phyloP scores from a whole-genome alignment of 177 flowering plant genomes.

The Vitis hybrid region DNA sequence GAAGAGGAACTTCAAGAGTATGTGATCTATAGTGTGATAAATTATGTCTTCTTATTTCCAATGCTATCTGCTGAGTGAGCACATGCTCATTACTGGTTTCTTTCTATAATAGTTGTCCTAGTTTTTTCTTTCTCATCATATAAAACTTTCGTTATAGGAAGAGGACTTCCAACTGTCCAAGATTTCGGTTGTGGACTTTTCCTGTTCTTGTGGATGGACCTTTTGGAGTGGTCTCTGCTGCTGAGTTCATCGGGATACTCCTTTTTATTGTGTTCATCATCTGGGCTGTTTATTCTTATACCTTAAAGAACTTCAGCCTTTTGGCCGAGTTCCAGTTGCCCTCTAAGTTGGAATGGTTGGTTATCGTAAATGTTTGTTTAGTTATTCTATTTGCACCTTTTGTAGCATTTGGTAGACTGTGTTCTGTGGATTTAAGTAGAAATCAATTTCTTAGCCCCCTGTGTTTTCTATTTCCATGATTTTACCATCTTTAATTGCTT shows the following conservation, averaged over 20 bases:
- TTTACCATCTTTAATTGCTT: too few relatives aligned
- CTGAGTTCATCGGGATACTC: constrained; percentile 76
- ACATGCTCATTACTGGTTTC: background rate
- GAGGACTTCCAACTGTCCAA: constrained; percentile 41
- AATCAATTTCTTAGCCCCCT: too few relatives aligned
- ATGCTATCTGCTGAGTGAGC: background rate
- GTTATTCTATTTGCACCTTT: too few relatives aligned
- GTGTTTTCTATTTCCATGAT: too few relatives aligned
- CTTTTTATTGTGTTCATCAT: constrained; percentile 51
- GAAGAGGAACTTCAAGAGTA: constrained; percentile 46
- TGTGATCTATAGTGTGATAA: constrained; percentile 8
- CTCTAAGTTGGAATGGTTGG: constrained; percentile 27
- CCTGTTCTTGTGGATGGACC: constrained; percentile 89
- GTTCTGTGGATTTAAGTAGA: too few relatives aligned
- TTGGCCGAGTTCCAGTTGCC: constrained; percentile 22
- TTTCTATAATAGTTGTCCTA: background rate
- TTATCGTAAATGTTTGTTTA: background rate
- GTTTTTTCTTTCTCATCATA: background rate
- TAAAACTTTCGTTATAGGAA: constrained; percentile 31
- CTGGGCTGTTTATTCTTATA: constrained; percentile 55
- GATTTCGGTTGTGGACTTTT: constrained; percentile 82
- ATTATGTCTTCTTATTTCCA: background rate
- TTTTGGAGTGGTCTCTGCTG: constrained; percentile 90
- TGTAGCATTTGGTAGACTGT: too few relatives aligned
- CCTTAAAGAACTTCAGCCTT: constrained; percentile 21